Evolutionary conservation across 306 rosid genomes (phyloP), one percentile per base, ranked within the genome.

Genomic region (Abrus precatorius): DNA sequence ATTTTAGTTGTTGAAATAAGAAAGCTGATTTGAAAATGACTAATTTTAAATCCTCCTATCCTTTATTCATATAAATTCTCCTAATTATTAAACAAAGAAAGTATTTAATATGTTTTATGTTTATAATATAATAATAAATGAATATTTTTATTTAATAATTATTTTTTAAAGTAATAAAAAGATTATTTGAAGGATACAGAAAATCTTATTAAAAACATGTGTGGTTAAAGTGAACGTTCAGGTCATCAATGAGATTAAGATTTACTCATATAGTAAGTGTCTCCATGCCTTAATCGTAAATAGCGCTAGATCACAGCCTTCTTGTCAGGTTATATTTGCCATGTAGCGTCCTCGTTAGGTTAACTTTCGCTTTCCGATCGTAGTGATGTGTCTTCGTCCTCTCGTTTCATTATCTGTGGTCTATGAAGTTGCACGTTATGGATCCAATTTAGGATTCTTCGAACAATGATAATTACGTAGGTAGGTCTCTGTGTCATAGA

Each of bases 351-450:
- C 43, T 65, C 82, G 88, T 84, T 88, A 83, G 92, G 89, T 88
- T 76, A 75, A 53, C 72, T 78, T 81, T 90, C 88, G 71, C 83
- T 88, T 62, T 90, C 92, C 40, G 33, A 80, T 72, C 66, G 43
- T 29, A 52, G 44, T 70, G 47, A 67, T 72, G 59, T 32, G 69
- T 67, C 82, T 43, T 60, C 61, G 61, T 76, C 71, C 47, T 78
- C 68, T 54, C 79, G n/a, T 56, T 55, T 57, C 53, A 68, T 61
- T 32, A 59, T 64, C 59, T 74, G 84, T 72, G 84, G 92, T 61
- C 59, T 36, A 83, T 36, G 72, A 60, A 43, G 82, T 41, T 38
- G 88, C 85, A 86, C 88, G 84, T 63, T 76, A 36, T 63, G 66
- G n/a, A 40, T 69, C 57, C 49, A 34, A 47, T 38, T n/a, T 30